These are phyloP conservation scores for Xanthoconium purpureum DNA, from an alignment of 768 basidiomycete species.

Conservation along the genomic window DNA sequence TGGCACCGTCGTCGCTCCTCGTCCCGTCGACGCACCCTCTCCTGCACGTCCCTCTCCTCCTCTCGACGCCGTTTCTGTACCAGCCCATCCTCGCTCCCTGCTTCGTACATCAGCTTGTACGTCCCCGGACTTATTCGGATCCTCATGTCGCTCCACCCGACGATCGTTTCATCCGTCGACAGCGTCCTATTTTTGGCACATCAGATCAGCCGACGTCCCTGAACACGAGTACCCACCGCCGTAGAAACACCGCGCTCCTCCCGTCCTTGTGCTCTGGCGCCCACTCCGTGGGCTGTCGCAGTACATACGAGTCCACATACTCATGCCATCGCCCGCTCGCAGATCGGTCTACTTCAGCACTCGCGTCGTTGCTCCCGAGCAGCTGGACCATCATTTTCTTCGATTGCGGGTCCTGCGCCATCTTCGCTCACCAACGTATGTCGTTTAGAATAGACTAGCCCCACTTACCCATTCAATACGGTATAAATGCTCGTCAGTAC, in stretches of 20 bases:
- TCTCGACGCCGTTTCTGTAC: slow-evolving; percentile 37
- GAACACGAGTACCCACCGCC: slow-evolving; percentile 44
- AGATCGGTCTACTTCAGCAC: slow-evolving; percentile 52
- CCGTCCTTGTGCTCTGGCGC: slow-evolving; percentile 39
- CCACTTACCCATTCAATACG: slow-evolving; percentile 73
- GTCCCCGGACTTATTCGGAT: slow-evolving; percentile 57
- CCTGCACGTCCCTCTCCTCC: slow-evolving; percentile 34
- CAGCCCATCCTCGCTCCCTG: slow-evolving; percentile 57
- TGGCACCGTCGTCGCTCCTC: slow-evolving; percentile 56
- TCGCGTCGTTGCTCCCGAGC: slow-evolving; percentile 61
- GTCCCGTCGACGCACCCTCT: slow-evolving; percentile 43
- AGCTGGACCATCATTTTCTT: slow-evolving; percentile 61
- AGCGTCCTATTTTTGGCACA: slow-evolving; percentile 49
- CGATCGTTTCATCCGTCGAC: slow-evolving; percentile 32
- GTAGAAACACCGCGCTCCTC: slow-evolving; percentile 49
- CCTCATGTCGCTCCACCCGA: slow-evolving; percentile 23
- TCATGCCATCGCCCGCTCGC: slow-evolving; percentile 62
- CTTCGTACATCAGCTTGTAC: slow-evolving; percentile 71
- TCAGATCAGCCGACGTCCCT: slow-evolving; percentile 22
- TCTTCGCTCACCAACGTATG: slow-evolving; percentile 8
- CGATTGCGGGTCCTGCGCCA: slow-evolving; percentile 49
- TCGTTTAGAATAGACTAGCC: neutral
- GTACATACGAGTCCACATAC: slow-evolving; percentile 71
- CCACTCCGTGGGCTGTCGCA: slow-evolving; percentile 74
- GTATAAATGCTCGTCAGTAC: slow-evolving; percentile 74